Evolutionary conservation across 1,139 yeast species (phyloP).

Genomic region (Debaryomycetaceae sp.): DNA sequence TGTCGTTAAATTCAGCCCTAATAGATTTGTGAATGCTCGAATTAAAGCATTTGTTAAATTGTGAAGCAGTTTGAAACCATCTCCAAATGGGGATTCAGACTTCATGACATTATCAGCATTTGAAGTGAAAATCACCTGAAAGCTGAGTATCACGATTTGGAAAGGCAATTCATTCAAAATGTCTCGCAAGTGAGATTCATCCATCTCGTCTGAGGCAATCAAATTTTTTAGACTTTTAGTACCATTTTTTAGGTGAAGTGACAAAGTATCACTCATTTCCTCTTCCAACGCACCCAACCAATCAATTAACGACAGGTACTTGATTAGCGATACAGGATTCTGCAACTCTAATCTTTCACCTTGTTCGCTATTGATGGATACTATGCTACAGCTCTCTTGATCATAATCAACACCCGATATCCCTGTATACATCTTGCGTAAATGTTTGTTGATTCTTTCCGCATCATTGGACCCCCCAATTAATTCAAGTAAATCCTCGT

Average conservation of each 20-base stretch:
- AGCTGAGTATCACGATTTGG: conserved; percentile 56
- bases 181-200: conserved; percentile 3
- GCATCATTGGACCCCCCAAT: conserved; percentile 64
- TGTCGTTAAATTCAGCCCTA: conserved; percentile 18
- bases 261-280: conserved; percentile 49
- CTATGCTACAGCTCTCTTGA: conserved; percentile 31
- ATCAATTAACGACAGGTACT: conserved; percentile 47
- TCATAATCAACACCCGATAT: conserved; percentile 45
- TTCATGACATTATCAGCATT: conserved; percentile 29
- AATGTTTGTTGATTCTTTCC: conserved; percentile 51
- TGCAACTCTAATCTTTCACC: conserved; percentile 54
- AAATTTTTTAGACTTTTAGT: background rate
- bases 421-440: conserved; percentile 73
- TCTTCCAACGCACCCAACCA: conserved; percentile 65
- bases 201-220: background rate
- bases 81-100: background rate
- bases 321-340: conserved; percentile 43
- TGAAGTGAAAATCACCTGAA: conserved; percentile 59
- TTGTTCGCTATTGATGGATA: conserved; percentile 56
- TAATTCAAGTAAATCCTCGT: conserved; percentile 82
- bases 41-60: conserved; percentile 9
- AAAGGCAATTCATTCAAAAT: conserved; percentile 38
- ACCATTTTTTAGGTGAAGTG: conserved; percentile 17
- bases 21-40: conserved; percentile 11
- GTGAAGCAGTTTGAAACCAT: conserved; percentile 2